Conservation (phyloP, 2,329 filamentous ascomycete species). For the Aotearoamyces nothofagi region DNA sequence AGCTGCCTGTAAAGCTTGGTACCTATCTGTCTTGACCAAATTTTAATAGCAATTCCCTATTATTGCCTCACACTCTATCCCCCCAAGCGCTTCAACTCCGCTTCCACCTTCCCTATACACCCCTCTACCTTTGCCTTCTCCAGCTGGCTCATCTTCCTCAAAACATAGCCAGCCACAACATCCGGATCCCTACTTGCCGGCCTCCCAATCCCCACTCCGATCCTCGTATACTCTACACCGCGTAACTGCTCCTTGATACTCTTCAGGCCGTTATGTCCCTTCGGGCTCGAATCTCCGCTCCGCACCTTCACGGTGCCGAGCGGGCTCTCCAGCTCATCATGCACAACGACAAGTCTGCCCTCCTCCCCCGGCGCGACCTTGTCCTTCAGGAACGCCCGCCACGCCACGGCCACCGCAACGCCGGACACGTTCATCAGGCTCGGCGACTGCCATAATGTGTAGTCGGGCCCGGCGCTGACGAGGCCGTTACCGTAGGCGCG, state of each 20-base stretch:
- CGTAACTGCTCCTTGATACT: constrained; percentile 41
- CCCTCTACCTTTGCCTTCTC: constrained; percentile 16
- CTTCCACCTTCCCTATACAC: constrained; percentile 11
- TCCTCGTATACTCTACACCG: constrained; percentile 30
- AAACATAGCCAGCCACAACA: constrained; percentile 63
- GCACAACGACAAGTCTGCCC: constrained; percentile 56
- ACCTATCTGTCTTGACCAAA: too few relatives aligned
- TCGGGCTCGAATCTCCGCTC: constrained; percentile 45
- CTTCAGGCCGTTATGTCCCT: constrained; percentile 63
- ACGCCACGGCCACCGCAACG: constrained; percentile 49
- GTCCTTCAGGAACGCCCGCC: constrained; percentile 36
- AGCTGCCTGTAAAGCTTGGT: too few relatives aligned
- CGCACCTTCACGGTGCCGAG: constrained; percentile 53
- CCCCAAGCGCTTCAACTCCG: constrained; percentile 12
- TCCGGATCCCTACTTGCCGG: constrained; percentile 51
- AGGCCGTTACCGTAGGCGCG: constrained; percentile 33
- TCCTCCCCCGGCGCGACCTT: constrained; percentile 19
- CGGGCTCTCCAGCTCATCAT: constrained; percentile 72
- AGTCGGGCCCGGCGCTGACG: constrained; percentile 31
- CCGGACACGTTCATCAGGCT: constrained; percentile 79
- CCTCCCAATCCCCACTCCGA: constrained; percentile 80
- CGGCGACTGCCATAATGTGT: constrained; percentile 59
- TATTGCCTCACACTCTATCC: too few relatives aligned
- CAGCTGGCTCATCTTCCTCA: constrained; percentile 27
- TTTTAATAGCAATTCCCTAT: too few relatives aligned